These are phyloP conservation scores for Naumovozyma baii DNA, from an alignment of 805 yeast species.

Conservation along the genomic window DNA sequence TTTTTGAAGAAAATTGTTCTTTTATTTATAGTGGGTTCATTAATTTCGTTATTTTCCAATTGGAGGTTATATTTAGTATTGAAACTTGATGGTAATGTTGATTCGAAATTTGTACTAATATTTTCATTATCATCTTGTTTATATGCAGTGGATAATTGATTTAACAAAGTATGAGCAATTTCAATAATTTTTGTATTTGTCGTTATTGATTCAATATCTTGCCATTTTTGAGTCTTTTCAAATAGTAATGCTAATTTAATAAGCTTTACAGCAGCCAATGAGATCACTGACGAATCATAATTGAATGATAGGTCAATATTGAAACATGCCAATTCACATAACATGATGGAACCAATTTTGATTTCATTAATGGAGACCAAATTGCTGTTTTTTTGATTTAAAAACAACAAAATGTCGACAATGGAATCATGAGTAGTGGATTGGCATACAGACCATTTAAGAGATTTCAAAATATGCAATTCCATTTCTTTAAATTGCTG, in stretches of 20 bases:
- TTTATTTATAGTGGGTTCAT: neutral
- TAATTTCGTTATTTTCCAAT: constrained; percentile 5
- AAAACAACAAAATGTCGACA: constrained; percentile 43
- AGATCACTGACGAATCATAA: constrained; percentile 35
- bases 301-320: constrained; percentile 47
- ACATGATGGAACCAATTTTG: constrained; percentile 46
- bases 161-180: constrained; percentile 13
- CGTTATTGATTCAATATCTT: constrained; percentile 4
- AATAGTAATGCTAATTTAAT: constrained; percentile 36
- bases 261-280: constrained; percentile 42
- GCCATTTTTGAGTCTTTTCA: constrained; percentile 7
- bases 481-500: constrained; percentile 57
- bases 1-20: constrained; percentile 1
- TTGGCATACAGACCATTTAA: constrained; percentile 51
- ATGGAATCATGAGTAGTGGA: constrained; percentile 46
- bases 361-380: constrained; percentile 31
- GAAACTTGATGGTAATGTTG: constrained; percentile 25
- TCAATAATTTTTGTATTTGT: constrained; percentile 17
- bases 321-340: constrained; percentile 59
- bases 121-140: neutral
- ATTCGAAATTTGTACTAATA: neutral
- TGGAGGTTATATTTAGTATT: constrained; percentile 17
- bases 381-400: constrained; percentile 8
- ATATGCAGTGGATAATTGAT: constrained; percentile 1
- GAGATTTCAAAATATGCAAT: constrained; percentile 48